These are phyloP conservation scores for Petunia secreta DNA, from an alignment of 257 asterid species.

Conservation along the genomic window DNA sequence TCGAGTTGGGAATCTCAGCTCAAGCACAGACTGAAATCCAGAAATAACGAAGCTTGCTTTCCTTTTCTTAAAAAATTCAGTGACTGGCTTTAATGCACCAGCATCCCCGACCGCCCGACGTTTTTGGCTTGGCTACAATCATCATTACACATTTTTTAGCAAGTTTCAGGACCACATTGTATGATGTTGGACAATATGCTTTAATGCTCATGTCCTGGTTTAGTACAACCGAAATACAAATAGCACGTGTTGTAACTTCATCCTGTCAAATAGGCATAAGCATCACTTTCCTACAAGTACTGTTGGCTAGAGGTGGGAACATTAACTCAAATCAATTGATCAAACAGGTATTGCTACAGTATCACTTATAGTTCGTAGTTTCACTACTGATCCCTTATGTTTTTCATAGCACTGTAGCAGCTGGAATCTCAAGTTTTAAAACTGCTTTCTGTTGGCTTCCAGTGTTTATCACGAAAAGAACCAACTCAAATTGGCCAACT, in stretches of 20 bases:
- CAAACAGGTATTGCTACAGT: not conserved
- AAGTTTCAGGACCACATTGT: not conserved
- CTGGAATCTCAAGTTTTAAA: not conserved
- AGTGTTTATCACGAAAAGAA: not conserved
- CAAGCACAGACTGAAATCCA: too few relatives aligned
- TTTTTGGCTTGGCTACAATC: not conserved
- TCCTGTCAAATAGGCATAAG: too few relatives aligned
- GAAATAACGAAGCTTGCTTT: too few relatives aligned
- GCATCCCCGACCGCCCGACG: not conserved
- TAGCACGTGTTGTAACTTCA: too few relatives aligned
- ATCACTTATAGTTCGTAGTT: not conserved
- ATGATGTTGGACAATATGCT: not conserved
- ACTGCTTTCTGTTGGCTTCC: not conserved
- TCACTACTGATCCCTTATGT: not conserved
- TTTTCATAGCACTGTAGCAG: not conserved
- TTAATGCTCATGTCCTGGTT: not conserved
- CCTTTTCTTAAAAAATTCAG: too few relatives aligned
- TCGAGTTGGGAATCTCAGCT: too few relatives aligned
- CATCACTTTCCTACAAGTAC: too few relatives aligned
- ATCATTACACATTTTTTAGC: not conserved
- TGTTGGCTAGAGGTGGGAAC: too few relatives aligned
- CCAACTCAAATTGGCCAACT: slow-evolving; percentile 9
- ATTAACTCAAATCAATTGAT: not conserved
- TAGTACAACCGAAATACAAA: not conserved
- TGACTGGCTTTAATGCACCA: too few relatives aligned